Conservation (phyloP, 1,284 basidiomycete genomes). For the Leccinum subatratum region DNA sequence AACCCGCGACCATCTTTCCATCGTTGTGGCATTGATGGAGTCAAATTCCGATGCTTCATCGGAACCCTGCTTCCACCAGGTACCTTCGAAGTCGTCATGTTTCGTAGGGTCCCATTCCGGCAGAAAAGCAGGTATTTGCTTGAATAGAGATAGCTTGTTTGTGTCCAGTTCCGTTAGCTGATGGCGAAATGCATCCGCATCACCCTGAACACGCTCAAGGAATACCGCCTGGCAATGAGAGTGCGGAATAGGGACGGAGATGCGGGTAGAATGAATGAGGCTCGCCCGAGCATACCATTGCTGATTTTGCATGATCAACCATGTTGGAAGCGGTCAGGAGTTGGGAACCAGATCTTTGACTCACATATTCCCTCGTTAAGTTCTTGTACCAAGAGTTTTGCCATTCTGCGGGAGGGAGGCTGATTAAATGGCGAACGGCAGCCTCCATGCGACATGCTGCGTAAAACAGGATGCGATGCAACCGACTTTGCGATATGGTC, state of each 20-base stretch:
- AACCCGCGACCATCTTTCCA: not conserved
- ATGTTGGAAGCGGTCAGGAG: not conserved
- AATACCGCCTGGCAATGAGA: not conserved
- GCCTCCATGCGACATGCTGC: not conserved
- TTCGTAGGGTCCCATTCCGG: not conserved
- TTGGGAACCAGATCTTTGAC: not conserved
- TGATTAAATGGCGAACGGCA: not conserved
- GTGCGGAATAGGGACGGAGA: not conserved
- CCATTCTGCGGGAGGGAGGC: not conserved
- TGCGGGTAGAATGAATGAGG: not conserved
- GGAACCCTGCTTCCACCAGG: not conserved
- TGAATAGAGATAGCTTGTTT: not conserved
- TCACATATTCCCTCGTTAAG: not conserved
- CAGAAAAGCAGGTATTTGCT: not conserved
- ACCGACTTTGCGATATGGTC: not conserved
- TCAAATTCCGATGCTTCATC: not conserved
- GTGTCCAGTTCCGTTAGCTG: not conserved
- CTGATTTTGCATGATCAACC: not conserved
- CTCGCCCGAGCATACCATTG: not conserved
- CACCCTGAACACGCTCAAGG: not conserved
- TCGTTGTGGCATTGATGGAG: not conserved
- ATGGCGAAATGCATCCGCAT: not conserved
- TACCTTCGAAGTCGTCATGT: not conserved
- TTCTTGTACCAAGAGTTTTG: not conserved
- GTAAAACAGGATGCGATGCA: not conserved